Evolutionary conservation across 106 monocot genomes (phyloP).

Genomic region (Dendrobium chrysotoxum): DNA sequence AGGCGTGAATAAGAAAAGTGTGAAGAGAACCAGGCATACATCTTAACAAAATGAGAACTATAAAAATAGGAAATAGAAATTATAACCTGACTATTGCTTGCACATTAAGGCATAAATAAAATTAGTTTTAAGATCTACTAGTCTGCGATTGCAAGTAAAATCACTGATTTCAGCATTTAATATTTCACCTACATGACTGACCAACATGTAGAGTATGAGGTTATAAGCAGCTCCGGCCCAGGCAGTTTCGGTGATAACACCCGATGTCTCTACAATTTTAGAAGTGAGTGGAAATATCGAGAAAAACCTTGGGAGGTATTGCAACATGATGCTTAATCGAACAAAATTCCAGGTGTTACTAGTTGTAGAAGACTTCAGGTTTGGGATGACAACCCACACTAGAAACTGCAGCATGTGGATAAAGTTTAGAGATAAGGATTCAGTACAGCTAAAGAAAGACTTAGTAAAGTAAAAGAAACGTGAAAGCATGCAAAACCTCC

Average conservation of each 20-base stretch:
- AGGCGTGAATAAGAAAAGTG: no score
- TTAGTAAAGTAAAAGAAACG: not conserved
- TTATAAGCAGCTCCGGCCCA: conserved; percentile 93
- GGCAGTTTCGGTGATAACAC: conserved; percentile 72
- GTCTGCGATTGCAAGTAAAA: not conserved
- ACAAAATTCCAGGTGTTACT: conserved; percentile 54
- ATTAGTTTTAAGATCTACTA: no score
- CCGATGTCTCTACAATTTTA: conserved; percentile 62
- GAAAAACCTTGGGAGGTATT: conserved; percentile 67
- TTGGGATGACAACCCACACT: conserved; percentile 66
- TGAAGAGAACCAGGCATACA: no score
- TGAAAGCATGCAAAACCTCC: not conserved
- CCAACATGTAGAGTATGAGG: conserved; percentile 78
- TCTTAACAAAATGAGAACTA: no score
- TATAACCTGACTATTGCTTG: no score
- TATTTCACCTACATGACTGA: conserved; percentile 62
- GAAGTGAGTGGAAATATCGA: conserved; percentile 60
- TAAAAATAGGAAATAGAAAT: no score
- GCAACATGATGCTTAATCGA: conserved; percentile 58
- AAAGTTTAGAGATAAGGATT: not conserved
- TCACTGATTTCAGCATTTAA: not conserved
- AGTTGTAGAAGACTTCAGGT: conserved; percentile 40
- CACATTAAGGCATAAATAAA: no score
- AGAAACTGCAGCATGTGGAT: conserved; percentile 42
- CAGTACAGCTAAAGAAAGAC: not conserved